Base-by-base conservation (phyloP, 345 rosid species). In the Populus deltoides region DNA sequence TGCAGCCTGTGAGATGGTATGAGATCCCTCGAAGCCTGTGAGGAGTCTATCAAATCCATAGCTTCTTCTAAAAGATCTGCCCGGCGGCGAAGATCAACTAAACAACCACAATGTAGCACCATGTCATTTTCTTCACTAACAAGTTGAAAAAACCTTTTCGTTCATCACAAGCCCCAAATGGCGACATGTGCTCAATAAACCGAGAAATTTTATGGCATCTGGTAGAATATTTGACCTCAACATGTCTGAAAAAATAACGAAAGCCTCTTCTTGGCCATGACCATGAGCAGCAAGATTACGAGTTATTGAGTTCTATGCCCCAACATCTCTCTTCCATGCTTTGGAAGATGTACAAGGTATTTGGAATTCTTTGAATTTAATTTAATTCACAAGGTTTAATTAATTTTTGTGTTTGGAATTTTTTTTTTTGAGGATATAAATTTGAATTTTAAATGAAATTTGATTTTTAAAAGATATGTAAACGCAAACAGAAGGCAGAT, bases 291-390 rank as follows among this genome's bases (percentile, higher is more conserved):
- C 84, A 74, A 89, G 84, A 74, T 89, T 89, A 41, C 81, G 80
- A 69, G 89, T 87, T 9, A 84, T 80, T 6, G 91, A 87, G 80
- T 87, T 90, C 90, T 90, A 86, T 22, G 88, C 86, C 66, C 87
- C 86, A 20, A 83, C 74, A 81, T 85, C 90, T 84, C 78, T 86
- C 77, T 33, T 27, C 66, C 76, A 81, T 74, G 18, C 61, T 84
- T 81, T 77, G 77, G 63, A 89, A 88, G 77, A 89, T 85, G 36
- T 4, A 4, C 0, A 0, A 4, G 35, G 35, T 33, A 33, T 33
- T 33, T 33, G 35, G 35, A 33, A 33, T 33, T 33, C 35, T 33
- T 33, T 33, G 35, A 33, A 33, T 33, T 33, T 33, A 33, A 33
- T 33, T 33, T 33, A 33, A 33, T 33, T 33, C 36, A 33, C 6